Base-by-base conservation (phyloP, 768 basidiomycete genomes). In the Mycena pura region DNA sequence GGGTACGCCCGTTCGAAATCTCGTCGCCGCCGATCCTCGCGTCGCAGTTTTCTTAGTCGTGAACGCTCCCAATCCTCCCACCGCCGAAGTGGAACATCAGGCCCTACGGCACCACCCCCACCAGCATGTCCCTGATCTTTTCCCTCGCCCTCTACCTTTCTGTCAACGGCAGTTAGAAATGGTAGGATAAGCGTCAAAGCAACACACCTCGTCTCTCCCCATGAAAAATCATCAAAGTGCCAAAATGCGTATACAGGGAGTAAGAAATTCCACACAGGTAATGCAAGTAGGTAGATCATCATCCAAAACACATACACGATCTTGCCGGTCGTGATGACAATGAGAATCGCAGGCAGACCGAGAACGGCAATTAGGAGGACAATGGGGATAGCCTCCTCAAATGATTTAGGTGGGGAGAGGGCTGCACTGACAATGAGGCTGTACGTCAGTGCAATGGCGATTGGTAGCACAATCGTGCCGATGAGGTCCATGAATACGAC, bases 51-150 rank as follows among this genome's bases (percentile, higher is more conserved):
- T 49, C 96, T 90, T 45, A 99, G 81, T 41, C 97, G 84, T 24
- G 95, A 96, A 22, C 95, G 87, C 71, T 99, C 97, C 97, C 96
- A 99, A 68, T 99, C 96, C 76, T 99, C 97, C 97, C 97, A 99
- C 48, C 96, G 85, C n/a, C 96, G 87, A 72, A 99, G 77, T 0
- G 97, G 95, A n/a, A 99, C 86, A 0, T 84, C 86, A 40, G 81
- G 74, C 6, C 84, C 86, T 51, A 80, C 80, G 44, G 79, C 72
- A 6, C 77, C 76, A 24, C 82, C 82, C 17, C 82, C 84, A 14
- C 86, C 89, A 14, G 86, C 92, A 68, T 98, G 96, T 3, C 86
- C 92, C 63, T 88, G 84, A 29, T 80, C 87, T 69, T 93, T 93
- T 10, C 73, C 81, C 76, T 99, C 97, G 19, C 97, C 97, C 74